Base-by-base conservation (phyloP, 2,329 filamentous ascomycete species). In the Coniochaeta pulveracea region DNA sequence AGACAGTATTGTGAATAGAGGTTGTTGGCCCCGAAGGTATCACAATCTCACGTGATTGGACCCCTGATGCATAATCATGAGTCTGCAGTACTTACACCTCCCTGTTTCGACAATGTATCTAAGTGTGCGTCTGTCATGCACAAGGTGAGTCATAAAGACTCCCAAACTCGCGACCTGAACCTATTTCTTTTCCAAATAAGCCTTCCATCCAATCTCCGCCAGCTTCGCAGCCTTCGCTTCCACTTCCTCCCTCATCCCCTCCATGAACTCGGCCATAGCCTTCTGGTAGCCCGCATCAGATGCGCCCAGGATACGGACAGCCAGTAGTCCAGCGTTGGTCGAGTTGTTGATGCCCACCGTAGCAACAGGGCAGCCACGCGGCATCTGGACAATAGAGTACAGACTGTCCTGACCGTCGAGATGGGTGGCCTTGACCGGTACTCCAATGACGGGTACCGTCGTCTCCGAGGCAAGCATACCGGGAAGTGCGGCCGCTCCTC, bases 341-440 rank as follows among this genome's bases (percentile, higher is more conserved):
- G 77, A 80, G 57, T 86, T 86, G 55, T 85, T 84, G 53, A 86
- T 85, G 9, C 75, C 81, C 4, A 88, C 80, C 0, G 80, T 85
- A 5, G 81, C 80, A 10, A 79, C 76, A 8, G 82, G 82, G 32
- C 79, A 71, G 10, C 81, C 81, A 46, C 69, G 68, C 5, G 81
- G 82, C 81, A 86, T 85, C 50, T 85, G 80, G 4, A 84, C 79
- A 42, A 85, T 85, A 45, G 74, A 80, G 34, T 80, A 60, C 35
- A 86, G 56, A 40, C 72, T 79, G 49, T 86, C 82, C 39, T 78
- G 60, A 3, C 81, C 81, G 47, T 85, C 82, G 5, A 85, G 56
- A 15, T 75, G 71, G 14, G 76, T 82, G 1, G 77, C 81, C 58
- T 80, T 83, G 17, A 88, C 77, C 0, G 82, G 82, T 1, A 88